A percentile compares a stretch with the other conserved stretches of the same genome.
phyloP scores from a whole-genome alignment of 73 alveolate genomes.

The Paramecium caudatum region DNA sequence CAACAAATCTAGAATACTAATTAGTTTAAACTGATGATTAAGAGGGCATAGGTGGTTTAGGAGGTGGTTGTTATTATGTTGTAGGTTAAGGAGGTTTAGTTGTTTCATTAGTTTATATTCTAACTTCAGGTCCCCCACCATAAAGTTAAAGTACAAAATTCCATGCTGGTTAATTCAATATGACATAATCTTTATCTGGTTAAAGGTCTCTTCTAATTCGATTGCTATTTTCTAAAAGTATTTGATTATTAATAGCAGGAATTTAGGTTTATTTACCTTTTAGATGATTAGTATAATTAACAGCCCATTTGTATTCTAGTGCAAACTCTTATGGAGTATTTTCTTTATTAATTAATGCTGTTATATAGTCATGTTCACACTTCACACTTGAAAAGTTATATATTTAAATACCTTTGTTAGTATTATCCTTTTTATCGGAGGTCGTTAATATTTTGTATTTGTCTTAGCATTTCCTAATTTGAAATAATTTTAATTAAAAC shows the following conservation, averaged over 20 bases:
- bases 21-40: not conserved
- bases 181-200: slow-evolving; percentile 37
- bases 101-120: not conserved
- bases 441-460: slow-evolving; percentile 50
- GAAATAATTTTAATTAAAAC: slow-evolving; percentile 39
- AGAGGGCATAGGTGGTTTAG: not conserved
- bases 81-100: not conserved
- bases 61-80: not conserved
- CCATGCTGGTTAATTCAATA: slow-evolving; percentile 12
- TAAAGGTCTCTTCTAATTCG: not conserved
- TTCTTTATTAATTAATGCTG: not conserved
- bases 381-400: not conserved
- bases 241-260: not conserved
- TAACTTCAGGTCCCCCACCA: slow-evolving; percentile 62
- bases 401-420: slow-evolving; percentile 31
- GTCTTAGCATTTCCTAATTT: slow-evolving; percentile 41
- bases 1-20: not conserved
- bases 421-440: not conserved
- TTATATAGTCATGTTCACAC: not conserved
- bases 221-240: not conserved
- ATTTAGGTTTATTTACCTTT: slow-evolving; percentile 2
- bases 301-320: slow-evolving; percentile 45
- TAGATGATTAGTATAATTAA: slow-evolving; percentile 34
- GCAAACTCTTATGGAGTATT: not conserved
- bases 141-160: slow-evolving; percentile 1